Evolutionary conservation across 1,284 basidiomycete genomes (phyloP).

Genomic region (Microbotryum violaceum): DNA sequence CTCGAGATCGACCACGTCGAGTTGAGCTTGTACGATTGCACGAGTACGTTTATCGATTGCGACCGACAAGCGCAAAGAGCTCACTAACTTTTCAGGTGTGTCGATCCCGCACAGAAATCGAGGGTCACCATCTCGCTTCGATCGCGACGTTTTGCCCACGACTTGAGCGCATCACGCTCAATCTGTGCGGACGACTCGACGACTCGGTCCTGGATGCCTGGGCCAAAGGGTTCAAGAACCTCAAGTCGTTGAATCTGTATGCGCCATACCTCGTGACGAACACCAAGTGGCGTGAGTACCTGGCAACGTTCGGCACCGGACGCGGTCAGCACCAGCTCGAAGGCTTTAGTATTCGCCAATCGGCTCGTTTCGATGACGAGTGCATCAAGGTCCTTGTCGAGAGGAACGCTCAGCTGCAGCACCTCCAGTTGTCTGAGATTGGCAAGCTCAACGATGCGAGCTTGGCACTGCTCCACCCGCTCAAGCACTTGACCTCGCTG

Average conservation of each 20-base stretch:
- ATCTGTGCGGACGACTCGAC: conserved; percentile 79
- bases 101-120: conserved; percentile 50
- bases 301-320: conserved; percentile 49
- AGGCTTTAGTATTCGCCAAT: conserved; percentile 56
- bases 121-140: conserved; percentile 57
- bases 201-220: conserved; percentile 60
- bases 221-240: conserved; percentile 55
- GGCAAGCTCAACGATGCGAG: conserved; percentile 63
- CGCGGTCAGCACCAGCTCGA: conserved; percentile 46
- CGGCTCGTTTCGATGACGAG: conserved; percentile 57
- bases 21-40: conserved; percentile 81
- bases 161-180: conserved; percentile 64
- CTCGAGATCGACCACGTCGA: conserved; percentile 63
- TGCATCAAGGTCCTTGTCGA: conserved; percentile 59
- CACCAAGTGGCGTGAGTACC: conserved; percentile 61
- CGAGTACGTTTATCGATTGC: conserved; percentile 49
- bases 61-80: too few species aligned
- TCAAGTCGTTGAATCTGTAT: conserved; percentile 69
- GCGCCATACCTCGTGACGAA: conserved; percentile 40
- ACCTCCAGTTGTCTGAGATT: conserved; percentile 71
- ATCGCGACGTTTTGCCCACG: conserved; percentile 73
- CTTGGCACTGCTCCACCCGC: conserved; percentile 49
- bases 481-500: conserved; percentile 51
- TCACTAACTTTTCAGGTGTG: not conserved
- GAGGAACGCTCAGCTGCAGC: conserved; percentile 56